Evolutionary conservation across 345 rosid species (phyloP), one percentile per base, ranked within the genome.

Genomic region (Heritiera fomes): DNA sequence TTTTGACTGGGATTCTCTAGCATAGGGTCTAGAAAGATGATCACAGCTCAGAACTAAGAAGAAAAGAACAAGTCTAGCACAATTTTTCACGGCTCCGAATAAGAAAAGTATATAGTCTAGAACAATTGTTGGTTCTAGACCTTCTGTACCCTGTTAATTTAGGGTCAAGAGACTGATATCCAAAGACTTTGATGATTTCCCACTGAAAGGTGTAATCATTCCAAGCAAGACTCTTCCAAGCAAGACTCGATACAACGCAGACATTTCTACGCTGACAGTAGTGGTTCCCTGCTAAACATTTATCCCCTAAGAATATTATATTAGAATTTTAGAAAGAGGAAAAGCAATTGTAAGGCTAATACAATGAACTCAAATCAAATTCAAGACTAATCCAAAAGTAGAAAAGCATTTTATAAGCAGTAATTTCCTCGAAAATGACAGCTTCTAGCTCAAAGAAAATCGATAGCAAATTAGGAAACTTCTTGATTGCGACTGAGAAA

Each of bases 311-410:
- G 41, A 62, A 62, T 62, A 61, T 40, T 45, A 23, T 7, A 68
- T 41, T 9, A n/a, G 38, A 34, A 34, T 34, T 3, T 34, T 34
- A 34, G 8, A 38, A 65, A 65, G 0, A 5, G 1, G 46, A 13
- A 13, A 23, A 40, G 2, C 34, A 11, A 6, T 59, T 59, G 8
- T 20, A 8, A 46, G 40, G n/a, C 40, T 70, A 7, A 71, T 53
- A 71, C 75, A 71, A 32, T 71, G 75, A 71, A 52, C 62, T 34
- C 47, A 7, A 70, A 66, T 41, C 50, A 41, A 18, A 69, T 34
- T 71, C 46, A 71, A 32, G 38, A 38, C 62, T 72, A 7, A 34
- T 38, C 49, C 38, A 73, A 63, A 72, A 34, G 53, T 9, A 41
- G 17, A 38, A 53, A 62, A 30, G 38, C 66, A 13, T 30, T 62